Percentiles rank a stretch among this genome's conserved stretches.
phyloP scores from a whole-genome alignment of 148 eudicot genomes.

The Fagopyrum esculentum region DNA sequence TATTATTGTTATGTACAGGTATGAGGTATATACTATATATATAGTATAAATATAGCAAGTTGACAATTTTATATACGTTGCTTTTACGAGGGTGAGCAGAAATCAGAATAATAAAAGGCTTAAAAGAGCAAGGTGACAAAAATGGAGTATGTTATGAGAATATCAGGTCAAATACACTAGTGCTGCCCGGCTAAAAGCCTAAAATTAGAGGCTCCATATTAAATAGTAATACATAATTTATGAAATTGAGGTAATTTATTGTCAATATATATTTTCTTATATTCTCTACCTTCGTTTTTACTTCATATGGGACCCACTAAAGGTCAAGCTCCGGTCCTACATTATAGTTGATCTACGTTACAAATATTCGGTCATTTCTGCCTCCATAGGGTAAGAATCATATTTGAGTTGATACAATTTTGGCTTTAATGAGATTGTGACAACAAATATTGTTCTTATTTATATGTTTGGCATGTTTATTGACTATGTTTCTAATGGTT shows the following conservation, averaged over 20 bases:
- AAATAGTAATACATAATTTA: too few relatives aligned
- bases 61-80: neutral
- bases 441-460: neutral
- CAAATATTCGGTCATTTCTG: neutral
- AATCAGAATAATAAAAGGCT: neutral
- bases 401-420: neutral
- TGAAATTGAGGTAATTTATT: too few relatives aligned
- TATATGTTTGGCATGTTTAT: neutral
- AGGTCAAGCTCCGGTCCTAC: neutral
- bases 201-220: too few relatives aligned
- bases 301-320: too few relatives aligned
- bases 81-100: neutral
- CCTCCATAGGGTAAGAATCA: neutral
- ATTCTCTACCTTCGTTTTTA: too few relatives aligned
- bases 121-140: slow-evolving; percentile 2
- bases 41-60: neutral
- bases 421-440: neutral
- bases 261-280: too few relatives aligned
- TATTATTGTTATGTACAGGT: neutral
- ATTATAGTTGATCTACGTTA: neutral
- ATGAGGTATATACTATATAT: neutral
- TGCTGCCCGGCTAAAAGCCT: slow-evolving; percentile 2
- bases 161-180: slow-evolving; percentile 1
- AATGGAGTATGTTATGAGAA: neutral
- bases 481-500: neutral